phyloP scores from a whole-genome alignment of 768 basidiomycete species.

The Cubamyces lactineus region DNA sequence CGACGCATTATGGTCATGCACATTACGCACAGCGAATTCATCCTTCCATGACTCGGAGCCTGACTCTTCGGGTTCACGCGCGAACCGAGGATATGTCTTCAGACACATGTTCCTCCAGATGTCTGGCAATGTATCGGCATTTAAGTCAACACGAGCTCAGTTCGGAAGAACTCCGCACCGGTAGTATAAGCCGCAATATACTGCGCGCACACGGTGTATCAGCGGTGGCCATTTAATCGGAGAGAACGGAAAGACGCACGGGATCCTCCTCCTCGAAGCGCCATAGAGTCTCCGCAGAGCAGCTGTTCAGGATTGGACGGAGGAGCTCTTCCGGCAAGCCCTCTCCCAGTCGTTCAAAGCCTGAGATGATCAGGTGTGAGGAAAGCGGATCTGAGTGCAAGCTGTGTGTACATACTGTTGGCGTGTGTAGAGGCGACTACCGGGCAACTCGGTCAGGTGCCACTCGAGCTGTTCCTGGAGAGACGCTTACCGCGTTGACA shows the following conservation, averaged over 20 bases:
- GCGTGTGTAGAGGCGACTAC: constrained; percentile 63
- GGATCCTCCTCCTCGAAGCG: constrained; percentile 58
- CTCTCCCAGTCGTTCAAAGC: constrained; percentile 65
- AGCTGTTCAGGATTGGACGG: constrained; percentile 74
- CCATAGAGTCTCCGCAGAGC: constrained; percentile 69
- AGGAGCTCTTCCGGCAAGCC: constrained; percentile 65
- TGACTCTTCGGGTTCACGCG: constrained; percentile 49
- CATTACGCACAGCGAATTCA: constrained; percentile 60
- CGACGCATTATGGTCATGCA: neutral
- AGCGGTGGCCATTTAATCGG: neutral
- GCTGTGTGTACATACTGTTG: constrained; percentile 52
- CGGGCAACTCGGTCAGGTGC: constrained; percentile 23
- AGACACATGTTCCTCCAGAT: constrained; percentile 70
- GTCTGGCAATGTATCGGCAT: constrained; percentile 42
- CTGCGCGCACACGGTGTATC: constrained; percentile 9
- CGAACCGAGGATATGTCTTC: constrained; percentile 57
- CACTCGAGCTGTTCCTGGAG: constrained; percentile 15
- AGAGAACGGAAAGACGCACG: constrained; percentile 50
- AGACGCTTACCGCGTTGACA: constrained; percentile 70
- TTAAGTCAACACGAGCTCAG: neutral
- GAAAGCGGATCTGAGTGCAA: neutral
- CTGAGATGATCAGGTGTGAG: constrained; percentile 40
- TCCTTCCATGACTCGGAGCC: constrained; percentile 64
- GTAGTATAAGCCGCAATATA: constrained; percentile 54
- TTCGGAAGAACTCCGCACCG: constrained; percentile 41